A percentile compares a stretch with the other conserved stretches of the same genome.
These are phyloP conservation scores for Ocimum tenuiflorum DNA, from an alignment of 257 asterid genomes.

Conservation along the genomic window DNA sequence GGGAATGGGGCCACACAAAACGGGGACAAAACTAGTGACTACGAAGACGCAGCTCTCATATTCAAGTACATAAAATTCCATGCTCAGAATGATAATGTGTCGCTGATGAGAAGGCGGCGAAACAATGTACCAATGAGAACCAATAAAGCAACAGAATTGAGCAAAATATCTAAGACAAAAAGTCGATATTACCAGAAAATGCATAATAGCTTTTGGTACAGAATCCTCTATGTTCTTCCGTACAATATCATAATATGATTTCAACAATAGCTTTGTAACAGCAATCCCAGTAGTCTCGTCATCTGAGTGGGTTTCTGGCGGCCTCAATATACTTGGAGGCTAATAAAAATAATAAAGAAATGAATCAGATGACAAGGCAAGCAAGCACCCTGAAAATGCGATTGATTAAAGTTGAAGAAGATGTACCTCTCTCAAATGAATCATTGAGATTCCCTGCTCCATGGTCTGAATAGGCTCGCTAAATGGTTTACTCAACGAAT, in stretches of 20 bases:
- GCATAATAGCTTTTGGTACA: constrained; percentile 76
- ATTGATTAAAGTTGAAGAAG: background rate
- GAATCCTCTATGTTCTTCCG: constrained; percentile 59
- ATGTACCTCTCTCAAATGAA: constrained; percentile 86
- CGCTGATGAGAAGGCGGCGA: too few species aligned
- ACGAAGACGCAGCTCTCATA: background rate
- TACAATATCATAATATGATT: constrained; percentile 64
- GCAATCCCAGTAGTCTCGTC: constrained; percentile 49
- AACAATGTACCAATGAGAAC: too few species aligned
- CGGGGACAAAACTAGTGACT: background rate
- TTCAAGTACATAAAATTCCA: background rate
- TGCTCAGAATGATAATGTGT: background rate
- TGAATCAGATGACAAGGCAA: constrained; percentile 11
- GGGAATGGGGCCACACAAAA: too few species aligned
- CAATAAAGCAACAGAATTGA: too few species aligned
- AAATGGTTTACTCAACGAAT: constrained; percentile 42
- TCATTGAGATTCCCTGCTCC: constrained; percentile 67
- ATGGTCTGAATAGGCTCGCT: constrained; percentile 53
- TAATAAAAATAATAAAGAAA: constrained; percentile 18
- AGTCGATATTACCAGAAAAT: constrained; percentile 52
- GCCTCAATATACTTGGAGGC: constrained; percentile 54
- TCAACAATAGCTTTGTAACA: constrained; percentile 43
- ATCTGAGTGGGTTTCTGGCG: constrained; percentile 44
- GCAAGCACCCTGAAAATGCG: background rate
- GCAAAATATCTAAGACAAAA: too few species aligned